phyloP scores from a whole-genome alignment of 2,329 filamentous ascomycete species.

The Monilinia aucupariae region DNA sequence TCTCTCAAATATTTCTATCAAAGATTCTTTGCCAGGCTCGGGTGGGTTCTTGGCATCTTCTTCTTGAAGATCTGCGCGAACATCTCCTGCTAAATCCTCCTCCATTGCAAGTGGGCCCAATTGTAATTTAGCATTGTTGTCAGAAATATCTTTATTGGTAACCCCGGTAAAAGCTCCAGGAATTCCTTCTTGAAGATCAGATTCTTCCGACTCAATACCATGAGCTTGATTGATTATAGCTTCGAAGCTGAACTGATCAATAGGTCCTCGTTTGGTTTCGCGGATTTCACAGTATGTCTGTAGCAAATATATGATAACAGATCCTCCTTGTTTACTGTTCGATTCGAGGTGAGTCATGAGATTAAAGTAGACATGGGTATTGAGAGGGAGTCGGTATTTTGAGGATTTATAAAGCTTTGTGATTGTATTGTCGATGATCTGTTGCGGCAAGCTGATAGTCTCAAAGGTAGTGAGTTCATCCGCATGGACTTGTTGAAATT shows the following conservation, averaged over 20 bases:
- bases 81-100: conserved; percentile 71
- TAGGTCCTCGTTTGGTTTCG: conserved; percentile 54
- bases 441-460: conserved; percentile 68
- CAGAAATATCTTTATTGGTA: conserved; percentile 54
- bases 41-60: conserved; percentile 76
- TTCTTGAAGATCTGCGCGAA: conserved; percentile 80
- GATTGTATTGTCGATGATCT: conserved; percentile 70
- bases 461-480: conserved; percentile 76
- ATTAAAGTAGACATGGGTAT: conserved; percentile 73
- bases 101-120: conserved; percentile 84
- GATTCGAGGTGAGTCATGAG: conserved; percentile 84
- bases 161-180: conserved; percentile 57
- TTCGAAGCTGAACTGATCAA: conserved; percentile 59
- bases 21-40: conserved; percentile 59
- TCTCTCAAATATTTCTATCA: conserved; percentile 83
- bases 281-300: conserved; percentile 54
- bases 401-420: conserved; percentile 77
- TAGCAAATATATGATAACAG: conserved; percentile 70
- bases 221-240: conserved; percentile 53
- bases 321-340: conserved; percentile 76
- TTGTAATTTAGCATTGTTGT: conserved; percentile 55
- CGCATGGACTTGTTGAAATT: conserved; percentile 72
- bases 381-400: conserved; percentile 88
- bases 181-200: conserved; percentile 57
- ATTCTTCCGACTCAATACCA: conserved; percentile 54